A percentile compares a stretch with the other conserved stretches of the same genome.
Evolutionary conservation across 495 filamentous ascomycete genomes (phyloP).

Genomic region (Penicillium paradoxum): DNA sequence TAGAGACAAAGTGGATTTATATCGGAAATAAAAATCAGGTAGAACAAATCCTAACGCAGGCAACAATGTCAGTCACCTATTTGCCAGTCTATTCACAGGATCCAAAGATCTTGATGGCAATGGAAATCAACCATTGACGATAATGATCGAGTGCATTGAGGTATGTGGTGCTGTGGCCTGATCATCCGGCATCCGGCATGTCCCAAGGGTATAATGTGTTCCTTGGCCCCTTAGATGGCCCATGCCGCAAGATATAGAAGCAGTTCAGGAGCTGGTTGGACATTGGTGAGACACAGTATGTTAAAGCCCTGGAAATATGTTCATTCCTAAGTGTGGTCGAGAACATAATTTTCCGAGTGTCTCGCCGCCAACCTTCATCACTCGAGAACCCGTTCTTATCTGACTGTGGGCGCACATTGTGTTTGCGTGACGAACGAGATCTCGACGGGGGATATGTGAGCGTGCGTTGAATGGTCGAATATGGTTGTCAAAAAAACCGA

Average conservation of each 20-base stretch:
- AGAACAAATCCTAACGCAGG: conserved; percentile 6
- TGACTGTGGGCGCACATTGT: not conserved
- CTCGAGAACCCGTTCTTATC: not conserved
- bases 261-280: conserved; percentile 10
- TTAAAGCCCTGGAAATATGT: not conserved
- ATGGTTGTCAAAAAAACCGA: too few relatives aligned
- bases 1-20: conserved; percentile 4
- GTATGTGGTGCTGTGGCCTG: conserved; percentile 27
- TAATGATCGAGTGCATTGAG: not conserved
- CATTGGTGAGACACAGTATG: not conserved
- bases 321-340: conserved; percentile 16
- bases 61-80: conserved; percentile 1
- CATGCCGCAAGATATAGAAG: conserved; percentile 1
- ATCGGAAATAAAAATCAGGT: conserved; percentile 7
- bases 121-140: not conserved
- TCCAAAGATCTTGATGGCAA: not conserved
- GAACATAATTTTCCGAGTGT: conserved; percentile 12
- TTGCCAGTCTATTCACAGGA: not conserved
- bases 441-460: not conserved
- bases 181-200: conserved; percentile 13
- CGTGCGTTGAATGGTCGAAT: not conserved
- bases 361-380: not conserved
- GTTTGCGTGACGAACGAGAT: not conserved
- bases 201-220: conserved; percentile 14
- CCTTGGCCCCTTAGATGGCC: conserved; percentile 13